Conservation (phyloP, 2,329 filamentous ascomycete genomes). For the Metarhizium guizhouense region DNA sequence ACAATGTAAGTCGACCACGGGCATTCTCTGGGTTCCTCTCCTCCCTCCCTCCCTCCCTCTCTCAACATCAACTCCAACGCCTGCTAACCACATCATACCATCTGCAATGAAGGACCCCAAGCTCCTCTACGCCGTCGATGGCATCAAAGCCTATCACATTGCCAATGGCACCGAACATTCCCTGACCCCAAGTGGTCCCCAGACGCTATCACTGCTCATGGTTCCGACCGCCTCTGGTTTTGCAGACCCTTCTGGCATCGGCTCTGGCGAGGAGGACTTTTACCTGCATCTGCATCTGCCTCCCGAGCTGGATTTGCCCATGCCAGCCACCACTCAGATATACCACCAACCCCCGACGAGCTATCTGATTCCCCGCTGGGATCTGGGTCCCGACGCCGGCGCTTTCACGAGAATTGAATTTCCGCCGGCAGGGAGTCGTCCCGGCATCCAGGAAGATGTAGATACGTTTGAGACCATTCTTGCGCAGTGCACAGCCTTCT, state of each 20-base stretch:
- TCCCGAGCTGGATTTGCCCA: constrained; percentile 84
- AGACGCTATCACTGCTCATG: constrained; percentile 91
- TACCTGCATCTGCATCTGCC: constrained; percentile 93
- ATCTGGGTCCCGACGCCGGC: constrained; percentile 77
- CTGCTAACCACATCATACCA: background rate
- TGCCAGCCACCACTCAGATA: constrained; percentile 93
- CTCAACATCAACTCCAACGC: background rate
- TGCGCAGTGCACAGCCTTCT: constrained; percentile 93
- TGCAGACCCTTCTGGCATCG: constrained; percentile 43
- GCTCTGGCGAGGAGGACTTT: constrained; percentile 73
- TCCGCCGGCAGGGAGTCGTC: constrained; percentile 60
- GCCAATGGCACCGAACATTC: constrained; percentile 76
- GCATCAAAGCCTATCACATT: constrained; percentile 86
- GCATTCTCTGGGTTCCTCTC: background rate
- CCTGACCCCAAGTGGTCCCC: constrained; percentile 76
- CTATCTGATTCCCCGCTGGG: constrained; percentile 94
- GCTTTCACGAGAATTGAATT: constrained; percentile 94
- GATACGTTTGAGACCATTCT: constrained; percentile 97
- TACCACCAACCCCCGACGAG: constrained; percentile 90
- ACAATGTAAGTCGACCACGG: constrained; percentile 18
- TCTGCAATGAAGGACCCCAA: constrained; percentile 43
- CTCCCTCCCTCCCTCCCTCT: background rate
- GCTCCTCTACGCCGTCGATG: constrained; percentile 63
- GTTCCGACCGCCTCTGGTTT: constrained; percentile 79
- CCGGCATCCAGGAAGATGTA: constrained; percentile 78